Evolutionary conservation across 805 yeast species (phyloP).

Genomic region (Wickerhamomyces mucosus): DNA sequence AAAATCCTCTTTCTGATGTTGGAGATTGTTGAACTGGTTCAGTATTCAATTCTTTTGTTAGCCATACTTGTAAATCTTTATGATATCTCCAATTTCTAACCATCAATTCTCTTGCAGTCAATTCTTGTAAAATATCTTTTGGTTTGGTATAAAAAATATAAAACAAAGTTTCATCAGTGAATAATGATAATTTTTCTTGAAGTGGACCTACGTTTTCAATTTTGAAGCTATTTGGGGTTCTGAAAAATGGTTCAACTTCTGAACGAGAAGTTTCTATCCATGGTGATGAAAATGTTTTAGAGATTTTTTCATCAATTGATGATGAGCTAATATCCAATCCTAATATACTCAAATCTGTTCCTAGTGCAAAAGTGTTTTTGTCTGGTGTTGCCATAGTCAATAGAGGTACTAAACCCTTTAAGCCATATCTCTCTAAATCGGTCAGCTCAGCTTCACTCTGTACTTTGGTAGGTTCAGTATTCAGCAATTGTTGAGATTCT

Average conservation of each 20-base stretch:
- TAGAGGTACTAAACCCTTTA: slow-evolving; percentile 52
- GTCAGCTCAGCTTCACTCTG: slow-evolving; percentile 17
- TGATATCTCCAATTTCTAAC: slow-evolving; percentile 96
- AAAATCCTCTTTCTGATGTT: slow-evolving; percentile 87
- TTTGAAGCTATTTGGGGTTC: slow-evolving; percentile 40
- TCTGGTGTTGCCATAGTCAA: slow-evolving; percentile 56
- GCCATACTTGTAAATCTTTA: slow-evolving; percentile 91
- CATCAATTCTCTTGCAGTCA: slow-evolving; percentile 85
- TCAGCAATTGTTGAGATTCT: too few relatives aligned
- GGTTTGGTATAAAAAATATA: slow-evolving; percentile 92
- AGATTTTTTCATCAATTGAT: slow-evolving; percentile 30
- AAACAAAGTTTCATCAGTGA: slow-evolving; percentile 87
- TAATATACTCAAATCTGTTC: slow-evolving; percentile 59
- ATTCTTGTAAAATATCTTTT: slow-evolving; percentile 84
- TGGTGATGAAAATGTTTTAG: slow-evolving; percentile 75
- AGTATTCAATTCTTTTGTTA: slow-evolving; percentile 83
- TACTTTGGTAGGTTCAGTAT: too few relatives aligned
- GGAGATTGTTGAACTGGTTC: slow-evolving; percentile 79
- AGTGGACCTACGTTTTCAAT: slow-evolving; percentile 7
- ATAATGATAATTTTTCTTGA: slow-evolving; percentile 42
- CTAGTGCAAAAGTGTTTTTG: slow-evolving; percentile 58
- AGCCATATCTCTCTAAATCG: slow-evolving; percentile 57
- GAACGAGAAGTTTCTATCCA: slow-evolving; percentile 91
- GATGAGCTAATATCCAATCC: slow-evolving; percentile 49
- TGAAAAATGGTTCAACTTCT: slow-evolving; percentile 80